These are phyloP conservation scores for Umbelopsis vinacea DNA, from an alignment of 192 early-diverging fungal genomes.

Conservation along the genomic window DNA sequence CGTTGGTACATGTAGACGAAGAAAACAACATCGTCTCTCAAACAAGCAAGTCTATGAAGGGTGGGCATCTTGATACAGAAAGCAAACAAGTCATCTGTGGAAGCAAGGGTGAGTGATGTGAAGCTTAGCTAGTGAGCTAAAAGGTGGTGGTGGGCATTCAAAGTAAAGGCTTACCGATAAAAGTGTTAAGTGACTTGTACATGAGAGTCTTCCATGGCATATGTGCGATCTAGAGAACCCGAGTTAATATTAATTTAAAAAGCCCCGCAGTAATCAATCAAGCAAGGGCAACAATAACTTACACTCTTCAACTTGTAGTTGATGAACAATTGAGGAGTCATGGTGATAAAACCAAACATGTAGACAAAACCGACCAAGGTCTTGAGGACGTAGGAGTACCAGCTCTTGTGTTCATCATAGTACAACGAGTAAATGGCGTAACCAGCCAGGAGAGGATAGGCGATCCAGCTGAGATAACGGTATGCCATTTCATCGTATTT, in stretches of 20 bases:
- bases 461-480: slow-evolving; percentile 77
- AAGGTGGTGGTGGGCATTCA: no score
- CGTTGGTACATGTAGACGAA: slow-evolving; percentile 86
- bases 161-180: slow-evolving; percentile 45
- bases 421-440: slow-evolving; percentile 84
- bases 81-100: slow-evolving; percentile 84
- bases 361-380: slow-evolving; percentile 93
- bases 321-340: slow-evolving; percentile 91
- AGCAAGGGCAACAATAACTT: slow-evolving; percentile 18
- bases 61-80: slow-evolving; percentile 96
- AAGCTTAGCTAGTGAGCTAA: not conserved
- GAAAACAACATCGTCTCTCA: slow-evolving; percentile 88
- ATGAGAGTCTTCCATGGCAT: slow-evolving; percentile 95
- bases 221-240: slow-evolving; percentile 73
- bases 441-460: slow-evolving; percentile 75
- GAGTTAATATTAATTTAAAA: no score
- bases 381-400: slow-evolving; percentile 87
- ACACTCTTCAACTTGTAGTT: slow-evolving; percentile 84
- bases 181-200: slow-evolving; percentile 81
- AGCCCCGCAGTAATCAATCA: no score
- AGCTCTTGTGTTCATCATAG: slow-evolving; percentile 88
- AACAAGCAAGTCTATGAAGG: slow-evolving; percentile 80
- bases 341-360: slow-evolving; percentile 81
- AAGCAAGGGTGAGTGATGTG: not conserved
- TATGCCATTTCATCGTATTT: slow-evolving; percentile 81